Evolutionary conservation across 2,329 filamentous ascomycete species (phyloP).

Genomic region (Catunica adiposa): DNA sequence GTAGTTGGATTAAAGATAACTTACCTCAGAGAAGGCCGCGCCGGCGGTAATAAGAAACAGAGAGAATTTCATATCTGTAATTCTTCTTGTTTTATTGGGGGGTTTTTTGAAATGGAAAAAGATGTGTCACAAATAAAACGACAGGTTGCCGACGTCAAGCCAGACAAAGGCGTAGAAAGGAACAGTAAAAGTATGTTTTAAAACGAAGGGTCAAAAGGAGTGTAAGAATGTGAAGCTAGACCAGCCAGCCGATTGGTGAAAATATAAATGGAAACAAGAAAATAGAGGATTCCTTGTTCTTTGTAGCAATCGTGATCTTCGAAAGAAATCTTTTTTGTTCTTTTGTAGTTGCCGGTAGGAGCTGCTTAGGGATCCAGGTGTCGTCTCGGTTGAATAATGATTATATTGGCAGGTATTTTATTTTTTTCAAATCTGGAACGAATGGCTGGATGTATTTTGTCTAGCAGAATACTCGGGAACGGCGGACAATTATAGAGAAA

Average conservation of each 20-base stretch:
- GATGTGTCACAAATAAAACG: background rate
- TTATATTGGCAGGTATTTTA: background rate
- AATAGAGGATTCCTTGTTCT: background rate
- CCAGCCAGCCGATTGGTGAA: conserved; percentile 8
- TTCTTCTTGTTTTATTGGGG: background rate
- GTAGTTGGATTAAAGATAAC: background rate
- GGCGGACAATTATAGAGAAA: background rate
- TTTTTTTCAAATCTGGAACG: background rate
- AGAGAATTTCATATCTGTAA: conserved; percentile 4
- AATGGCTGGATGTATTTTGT: background rate
- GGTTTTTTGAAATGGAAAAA: background rate
- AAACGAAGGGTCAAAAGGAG: conserved; percentile 15
- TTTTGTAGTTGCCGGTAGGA: background rate
- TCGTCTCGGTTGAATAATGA: background rate
- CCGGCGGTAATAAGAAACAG: conserved; percentile 7
- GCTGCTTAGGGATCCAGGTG: background rate
- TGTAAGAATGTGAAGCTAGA: conserved; percentile 13
- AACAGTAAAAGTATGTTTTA: conserved; percentile 9
- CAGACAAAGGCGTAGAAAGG: background rate
- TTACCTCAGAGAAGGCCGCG: conserved; percentile 8
- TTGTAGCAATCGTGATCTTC: background rate
- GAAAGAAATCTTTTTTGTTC: background rate
- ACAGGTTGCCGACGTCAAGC: conserved; percentile 7
- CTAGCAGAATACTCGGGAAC: conserved; percentile 1
- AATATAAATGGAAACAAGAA: background rate